A percentile compares a stretch with the other conserved stretches of the same genome.
Evolutionary conservation across 441 rosid species (phyloP).

Genomic region (Euphorbia schlechtendalii): DNA sequence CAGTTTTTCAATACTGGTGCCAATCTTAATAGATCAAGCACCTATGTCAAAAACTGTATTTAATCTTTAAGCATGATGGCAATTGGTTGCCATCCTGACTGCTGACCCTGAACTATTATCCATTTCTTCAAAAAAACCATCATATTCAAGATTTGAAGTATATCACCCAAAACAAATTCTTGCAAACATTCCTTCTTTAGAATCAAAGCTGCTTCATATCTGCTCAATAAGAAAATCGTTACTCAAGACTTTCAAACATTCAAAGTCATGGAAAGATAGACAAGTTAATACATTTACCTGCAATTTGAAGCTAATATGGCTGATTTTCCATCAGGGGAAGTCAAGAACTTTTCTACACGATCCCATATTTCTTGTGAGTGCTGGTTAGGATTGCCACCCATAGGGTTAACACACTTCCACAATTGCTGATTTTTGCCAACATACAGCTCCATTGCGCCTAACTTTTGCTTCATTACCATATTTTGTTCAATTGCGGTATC

Average conservation of each 20-base stretch:
- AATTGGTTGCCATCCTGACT: slow-evolving; percentile 44
- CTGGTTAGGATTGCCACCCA: slow-evolving; percentile 32
- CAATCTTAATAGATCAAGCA: slow-evolving; percentile 22
- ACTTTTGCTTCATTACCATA: slow-evolving; percentile 35
- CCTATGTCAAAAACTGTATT: slow-evolving; percentile 23
- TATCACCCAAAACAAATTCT: slow-evolving; percentile 35
- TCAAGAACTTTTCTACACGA: slow-evolving; percentile 28
- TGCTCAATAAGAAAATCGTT: slow-evolving; percentile 3
- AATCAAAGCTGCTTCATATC: slow-evolving; percentile 41
- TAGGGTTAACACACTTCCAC: slow-evolving; percentile 43
- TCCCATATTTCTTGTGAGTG: slow-evolving; percentile 32
- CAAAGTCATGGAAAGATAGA: background rate
- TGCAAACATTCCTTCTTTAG: slow-evolving; percentile 34
- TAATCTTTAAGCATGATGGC: slow-evolving; percentile 19
- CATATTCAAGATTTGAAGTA: slow-evolving; percentile 37
- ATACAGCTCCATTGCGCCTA: slow-evolving; percentile 32
- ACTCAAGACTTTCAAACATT: background rate
- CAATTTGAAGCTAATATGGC: slow-evolving; percentile 40
- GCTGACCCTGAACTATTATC: slow-evolving; percentile 27
- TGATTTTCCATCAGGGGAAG: slow-evolving; percentile 30
- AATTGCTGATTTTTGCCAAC: slow-evolving; percentile 35
- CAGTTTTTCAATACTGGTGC: slow-evolving; percentile 18
- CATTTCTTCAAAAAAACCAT: slow-evolving; percentile 28
- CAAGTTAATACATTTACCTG: slow-evolving; percentile 28
- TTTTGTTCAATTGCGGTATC: slow-evolving; percentile 37